Evolutionary conservation across 257 asterid genomes (phyloP), one percentile per base, ranked within the genome.

Genomic region (Lycium ferocissimum): DNA sequence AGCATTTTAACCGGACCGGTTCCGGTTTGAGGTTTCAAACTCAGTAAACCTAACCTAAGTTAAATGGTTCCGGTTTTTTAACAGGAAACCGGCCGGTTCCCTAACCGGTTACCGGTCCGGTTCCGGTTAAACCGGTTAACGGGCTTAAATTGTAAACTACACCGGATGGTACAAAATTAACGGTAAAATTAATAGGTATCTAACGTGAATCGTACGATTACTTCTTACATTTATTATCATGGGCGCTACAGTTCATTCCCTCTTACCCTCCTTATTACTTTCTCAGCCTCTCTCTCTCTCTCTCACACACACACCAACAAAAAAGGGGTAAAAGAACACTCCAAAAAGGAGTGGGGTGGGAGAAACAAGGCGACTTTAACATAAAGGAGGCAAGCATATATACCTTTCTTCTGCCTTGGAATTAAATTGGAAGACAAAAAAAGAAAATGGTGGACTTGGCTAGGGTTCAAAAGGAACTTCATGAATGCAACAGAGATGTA

Each of bases 381-480:
- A 57, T 6, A 33, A 43, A 57, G 10, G 33, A 26, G 33, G 1
- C 33, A 26, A 26, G 1, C 18, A 69, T 4, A 43, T 3, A 47
- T 17, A 71, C 22, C 54, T 9, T 18, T 35, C 9, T 35, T 71
- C 56, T 49, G 56, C 56, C 22, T 26, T 78, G 33, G n/a, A 73
- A 80, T 35, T 53, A 22, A 20, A 71, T 45, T 47, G 17, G 26
- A 49, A 43, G 14, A 10, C 35, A 76, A 14, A 49, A 70, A 11
- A 17, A 49, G n/a, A 81, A 90, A 80, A 95, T 92, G 98, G 92
- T 94, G 89, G 99, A 96, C 91, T 94, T 95, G 82, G 93, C 91
- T 6, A 84, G 99, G 88, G 98, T 96, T 18, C 99, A 95, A 89
- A 95, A 94, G 82, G 98, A 95, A 87, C 87, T 95, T 67, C 94